Base-by-base conservation (phyloP, 2,329 filamentous ascomycete species). In the Capronia epimyces region DNA sequence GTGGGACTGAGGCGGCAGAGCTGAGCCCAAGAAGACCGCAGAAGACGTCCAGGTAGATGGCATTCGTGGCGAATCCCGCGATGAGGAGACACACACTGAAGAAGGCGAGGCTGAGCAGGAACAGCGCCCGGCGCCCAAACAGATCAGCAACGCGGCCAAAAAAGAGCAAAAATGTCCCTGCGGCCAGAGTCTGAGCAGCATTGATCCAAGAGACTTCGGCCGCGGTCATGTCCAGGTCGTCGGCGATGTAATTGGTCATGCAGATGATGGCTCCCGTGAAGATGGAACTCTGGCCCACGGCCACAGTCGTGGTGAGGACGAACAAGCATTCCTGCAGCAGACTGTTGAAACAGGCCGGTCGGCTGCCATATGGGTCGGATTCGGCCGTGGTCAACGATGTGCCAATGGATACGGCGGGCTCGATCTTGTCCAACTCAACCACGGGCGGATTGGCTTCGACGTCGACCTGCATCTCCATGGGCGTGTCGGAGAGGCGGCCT, bases 171-270 rank as follows among this genome's bases (percentile, higher is more conserved):
- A 86, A 80, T 0, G 82, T 75, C 5, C 82, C 82, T 29, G 79
- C 79, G 1, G 78, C 78, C 13, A 87, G 71, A 12, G 78, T 78
- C 32, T 78, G 73, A n/a, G 81, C 75, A 6, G 81, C 81, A 41
- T 74, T 75, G 53, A 86, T 81, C 82, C 83, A 86, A 0, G 82
- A 83, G 20, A 86, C 78, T 60, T 87, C 75, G 1, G 81, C 78
- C 41, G 78, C 79, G 2, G 75, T 79, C 82, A 86, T 86, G 40
- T 71, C 62, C 48, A 86, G 65, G 53, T 83, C 79, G 12, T 66
- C 63, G 1, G 76, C 80, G 42, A 84, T 81, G 44, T 78, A 78
- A 0, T 78, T 78, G 1, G 80, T 81, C 53, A 84, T 80, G 52
- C 84, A 82, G 2, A 81, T 75, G 3, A 79, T 74, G 3, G 75